Conservation (phyloP, 2,329 filamentous ascomycete species). For the Claviceps spartinae region DNA sequence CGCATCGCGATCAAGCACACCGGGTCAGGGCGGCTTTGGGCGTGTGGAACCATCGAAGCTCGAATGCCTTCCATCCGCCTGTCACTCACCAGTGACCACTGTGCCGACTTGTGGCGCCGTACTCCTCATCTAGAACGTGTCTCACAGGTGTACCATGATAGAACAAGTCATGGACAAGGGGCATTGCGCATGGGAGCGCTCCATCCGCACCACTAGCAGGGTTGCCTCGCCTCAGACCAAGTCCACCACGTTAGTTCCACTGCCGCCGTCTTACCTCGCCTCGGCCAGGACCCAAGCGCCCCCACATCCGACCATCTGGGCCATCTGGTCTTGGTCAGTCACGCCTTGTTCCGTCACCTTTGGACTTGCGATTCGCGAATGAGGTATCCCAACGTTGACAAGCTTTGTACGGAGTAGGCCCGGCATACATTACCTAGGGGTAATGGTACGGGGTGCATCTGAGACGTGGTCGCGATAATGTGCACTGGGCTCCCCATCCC, state of each 20-base stretch:
- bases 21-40: neutral
- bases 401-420: neutral
- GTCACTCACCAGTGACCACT: neutral
- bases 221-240: neutral
- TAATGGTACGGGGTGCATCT: neutral
- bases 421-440: neutral
- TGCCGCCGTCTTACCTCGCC: neutral
- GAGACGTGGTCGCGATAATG: neutral
- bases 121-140: neutral
- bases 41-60: conserved; percentile 1
- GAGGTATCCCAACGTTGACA: neutral
- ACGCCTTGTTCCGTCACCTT: neutral
- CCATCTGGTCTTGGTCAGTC: neutral
- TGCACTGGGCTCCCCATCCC: neutral
- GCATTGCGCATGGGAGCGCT: neutral
- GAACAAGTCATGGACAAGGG: conserved; percentile 1
- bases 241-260: neutral
- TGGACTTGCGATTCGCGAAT: neutral
- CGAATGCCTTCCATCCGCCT: neutral
- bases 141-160: neutral
- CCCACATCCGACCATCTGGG: conserved; percentile 3
- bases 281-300: neutral
- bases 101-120: conserved; percentile 2
- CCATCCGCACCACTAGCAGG: conserved; percentile 4
- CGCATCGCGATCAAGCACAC: neutral